Conservation (phyloP, 148 eudicot species). For the Amaranthus hypochondriacus region DNA sequence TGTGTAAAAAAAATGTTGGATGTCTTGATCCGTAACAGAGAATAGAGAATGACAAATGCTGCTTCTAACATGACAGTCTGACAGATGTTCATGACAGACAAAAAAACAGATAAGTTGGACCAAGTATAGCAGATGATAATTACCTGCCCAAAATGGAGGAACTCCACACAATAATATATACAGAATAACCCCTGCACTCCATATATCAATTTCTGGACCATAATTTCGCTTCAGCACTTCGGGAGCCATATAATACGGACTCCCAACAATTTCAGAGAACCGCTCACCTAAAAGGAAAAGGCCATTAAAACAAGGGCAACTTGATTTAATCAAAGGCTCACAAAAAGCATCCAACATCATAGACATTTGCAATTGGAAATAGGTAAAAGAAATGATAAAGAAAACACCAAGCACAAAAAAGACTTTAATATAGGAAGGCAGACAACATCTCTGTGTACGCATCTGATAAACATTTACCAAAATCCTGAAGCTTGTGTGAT, state of each 20-base stretch:
- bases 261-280: conserved; percentile 95
- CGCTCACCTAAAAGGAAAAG: conserved; percentile 51
- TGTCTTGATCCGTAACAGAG: too few relatives aligned
- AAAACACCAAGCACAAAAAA: not conserved
- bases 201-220: conserved; percentile 94
- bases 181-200: conserved; percentile 98
- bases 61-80: not conserved
- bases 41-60: not conserved
- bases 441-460: not conserved
- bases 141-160: conserved; percentile 99
- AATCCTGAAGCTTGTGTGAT: not conserved
- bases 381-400: not conserved
- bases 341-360: not conserved
- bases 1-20: too few relatives aligned
- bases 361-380: not conserved
- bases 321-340: not conserved
- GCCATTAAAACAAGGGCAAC: not conserved
- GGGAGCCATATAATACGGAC: conserved; percentile 97
- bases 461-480: not conserved
- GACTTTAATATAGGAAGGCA: too few relatives aligned
- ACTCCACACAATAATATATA: conserved; percentile 92
- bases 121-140: conserved; percentile 5
- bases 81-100: not conserved
- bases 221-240: conserved; percentile 91
- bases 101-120: not conserved